Percentiles rank a stretch among this genome's conserved stretches.
phyloP scores from a whole-genome alignment of 257 asterid species.

The Rubia yunnanensis region DNA sequence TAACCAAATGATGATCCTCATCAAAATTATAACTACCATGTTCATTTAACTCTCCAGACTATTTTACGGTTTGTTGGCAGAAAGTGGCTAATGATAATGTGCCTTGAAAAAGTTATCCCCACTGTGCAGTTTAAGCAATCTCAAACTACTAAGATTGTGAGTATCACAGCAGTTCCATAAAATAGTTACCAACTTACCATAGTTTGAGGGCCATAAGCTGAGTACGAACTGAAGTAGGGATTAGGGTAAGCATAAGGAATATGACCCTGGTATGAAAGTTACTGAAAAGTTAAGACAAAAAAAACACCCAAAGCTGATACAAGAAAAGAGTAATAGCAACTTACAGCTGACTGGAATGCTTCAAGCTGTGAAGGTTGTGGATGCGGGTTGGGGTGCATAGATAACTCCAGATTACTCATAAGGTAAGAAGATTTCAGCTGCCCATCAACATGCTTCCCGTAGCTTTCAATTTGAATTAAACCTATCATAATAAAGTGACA shows the following conservation, averaged over 20 bases:
- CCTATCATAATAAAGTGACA: slow-evolving; percentile 5
- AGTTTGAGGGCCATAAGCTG: slow-evolving; percentile 70
- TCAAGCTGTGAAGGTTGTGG: slow-evolving; percentile 37
- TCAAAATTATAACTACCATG: not conserved
- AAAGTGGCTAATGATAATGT: no score
- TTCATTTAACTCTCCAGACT: not conserved
- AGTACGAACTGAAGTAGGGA: slow-evolving; percentile 50
- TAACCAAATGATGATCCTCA: not conserved
- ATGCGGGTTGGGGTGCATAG: slow-evolving; percentile 18
- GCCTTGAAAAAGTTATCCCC: no score
- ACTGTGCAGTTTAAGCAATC: not conserved
- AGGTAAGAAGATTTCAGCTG: slow-evolving; percentile 39
- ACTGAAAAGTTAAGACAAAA: slow-evolving; percentile 5
- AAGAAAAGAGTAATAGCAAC: slow-evolving; percentile 12
- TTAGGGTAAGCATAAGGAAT: slow-evolving; percentile 55
- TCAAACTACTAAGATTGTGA: not conserved
- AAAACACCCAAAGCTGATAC: not conserved
- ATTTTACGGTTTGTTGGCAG: no score
- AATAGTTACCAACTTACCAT: slow-evolving; percentile 62
- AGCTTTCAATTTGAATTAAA: slow-evolving; percentile 46
- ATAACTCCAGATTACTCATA: slow-evolving; percentile 36
- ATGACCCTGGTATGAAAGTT: slow-evolving; percentile 28
- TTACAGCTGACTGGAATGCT: slow-evolving; percentile 52
- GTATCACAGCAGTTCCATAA: not conserved
- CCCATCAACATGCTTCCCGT: slow-evolving; percentile 32